These are phyloP conservation scores for Oryza officinalis DNA, from an alignment of 176 grass and related monocot species.

Conservation along the genomic window DNA sequence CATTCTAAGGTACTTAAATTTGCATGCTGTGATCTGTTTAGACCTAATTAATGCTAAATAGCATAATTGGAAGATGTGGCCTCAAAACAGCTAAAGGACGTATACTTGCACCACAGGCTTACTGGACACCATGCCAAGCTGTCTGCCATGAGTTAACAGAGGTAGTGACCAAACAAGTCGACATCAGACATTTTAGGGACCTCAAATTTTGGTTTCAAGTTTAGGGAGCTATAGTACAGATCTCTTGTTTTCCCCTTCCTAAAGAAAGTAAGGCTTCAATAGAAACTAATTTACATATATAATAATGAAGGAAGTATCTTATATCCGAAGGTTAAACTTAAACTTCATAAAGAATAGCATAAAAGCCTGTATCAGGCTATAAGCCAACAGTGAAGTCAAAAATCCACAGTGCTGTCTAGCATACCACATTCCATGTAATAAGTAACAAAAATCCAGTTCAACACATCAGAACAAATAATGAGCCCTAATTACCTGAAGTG, in stretches of 20 bases:
- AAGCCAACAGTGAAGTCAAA: neutral
- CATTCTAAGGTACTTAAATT: neutral
- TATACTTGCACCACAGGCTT: neutral
- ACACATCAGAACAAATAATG: neutral
- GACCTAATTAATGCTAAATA: neutral
- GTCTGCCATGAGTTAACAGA: neutral
- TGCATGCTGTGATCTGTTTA: neutral
- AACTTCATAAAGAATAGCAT: neutral
- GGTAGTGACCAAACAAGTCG: neutral
- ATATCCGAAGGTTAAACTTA: conserved; percentile 11
- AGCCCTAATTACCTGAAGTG: conserved; percentile 60
- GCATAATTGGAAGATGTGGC: neutral
- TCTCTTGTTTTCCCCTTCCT: neutral
- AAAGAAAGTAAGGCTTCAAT: neutral
- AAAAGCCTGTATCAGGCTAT: neutral
- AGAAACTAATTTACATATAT: neutral
- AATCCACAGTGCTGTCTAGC: neutral
- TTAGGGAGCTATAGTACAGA: neutral
- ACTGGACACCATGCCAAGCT: neutral
- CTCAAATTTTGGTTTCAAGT: neutral
- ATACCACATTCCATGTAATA: conserved; percentile 5
- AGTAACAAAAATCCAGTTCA: conserved; percentile 11
- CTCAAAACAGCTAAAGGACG: neutral
- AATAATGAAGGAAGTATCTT: neutral
- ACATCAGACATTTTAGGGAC: neutral